Evolutionary conservation across 768 basidiomycete genomes (phyloP).

Genomic region (Macrolepiota albuminosa): DNA sequence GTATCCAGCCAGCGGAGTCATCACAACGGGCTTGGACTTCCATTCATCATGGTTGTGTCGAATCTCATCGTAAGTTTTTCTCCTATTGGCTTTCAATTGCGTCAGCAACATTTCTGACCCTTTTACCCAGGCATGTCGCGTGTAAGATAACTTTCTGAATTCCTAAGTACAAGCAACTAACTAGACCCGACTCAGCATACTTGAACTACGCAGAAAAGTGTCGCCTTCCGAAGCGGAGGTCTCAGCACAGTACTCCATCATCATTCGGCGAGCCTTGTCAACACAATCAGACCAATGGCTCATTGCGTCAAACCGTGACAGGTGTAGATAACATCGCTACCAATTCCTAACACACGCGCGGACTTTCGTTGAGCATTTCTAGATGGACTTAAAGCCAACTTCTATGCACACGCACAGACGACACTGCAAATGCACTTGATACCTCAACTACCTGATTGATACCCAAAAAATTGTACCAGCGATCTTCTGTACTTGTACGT

Average conservation of each 20-base stretch:
- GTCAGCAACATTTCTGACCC: neutral
- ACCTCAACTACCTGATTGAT: conserved; percentile 2
- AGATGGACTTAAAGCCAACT: neutral
- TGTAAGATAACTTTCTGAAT: conserved; percentile 18
- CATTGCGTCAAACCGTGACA: conserved; percentile 4
- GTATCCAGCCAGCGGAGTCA: conserved; percentile 23
- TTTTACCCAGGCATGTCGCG: conserved; percentile 30
- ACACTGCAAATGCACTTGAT: neutral
- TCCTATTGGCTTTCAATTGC: neutral
- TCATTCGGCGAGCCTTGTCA: conserved; percentile 23
- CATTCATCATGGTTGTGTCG: conserved; percentile 29
- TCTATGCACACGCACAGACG: neutral
- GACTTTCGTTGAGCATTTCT: neutral
- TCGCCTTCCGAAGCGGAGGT: conserved; percentile 29
- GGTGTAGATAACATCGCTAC: neutral
- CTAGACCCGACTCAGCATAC: conserved; percentile 24
- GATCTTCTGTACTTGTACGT: conserved; percentile 13
- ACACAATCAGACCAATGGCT: conserved; percentile 11
- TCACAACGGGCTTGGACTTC: conserved; percentile 31
- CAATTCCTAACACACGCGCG: neutral
- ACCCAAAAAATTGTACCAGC: conserved; percentile 6
- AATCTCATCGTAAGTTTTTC: conserved; percentile 29
- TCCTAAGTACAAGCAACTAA: neutral
- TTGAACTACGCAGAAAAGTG: conserved; percentile 35
- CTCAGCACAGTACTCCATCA: conserved; percentile 22